Evolutionary conservation across 345 rosid species (phyloP).

Genomic region (Citrus cavaleriei): DNA sequence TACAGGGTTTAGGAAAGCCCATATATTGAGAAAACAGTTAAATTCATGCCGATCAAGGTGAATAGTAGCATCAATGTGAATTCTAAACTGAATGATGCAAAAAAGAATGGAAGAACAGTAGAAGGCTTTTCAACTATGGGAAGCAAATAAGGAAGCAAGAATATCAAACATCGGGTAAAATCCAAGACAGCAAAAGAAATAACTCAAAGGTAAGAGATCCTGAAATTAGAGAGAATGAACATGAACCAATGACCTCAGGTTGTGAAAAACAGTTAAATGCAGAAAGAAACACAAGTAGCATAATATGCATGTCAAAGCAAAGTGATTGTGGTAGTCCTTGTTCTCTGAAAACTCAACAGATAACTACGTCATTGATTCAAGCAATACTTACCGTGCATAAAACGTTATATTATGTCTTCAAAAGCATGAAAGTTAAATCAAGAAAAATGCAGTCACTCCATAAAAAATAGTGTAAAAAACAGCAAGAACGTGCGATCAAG

Average conservation of each 20-base stretch:
- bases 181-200: not conserved
- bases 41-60: not conserved
- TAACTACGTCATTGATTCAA: not conserved
- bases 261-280: not conserved
- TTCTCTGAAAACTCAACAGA: not conserved
- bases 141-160: not conserved
- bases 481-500: not conserved
- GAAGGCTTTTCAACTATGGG: not conserved
- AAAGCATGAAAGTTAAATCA: not conserved
- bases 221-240: not conserved
- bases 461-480: not conserved
- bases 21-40: not conserved
- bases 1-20: not conserved
- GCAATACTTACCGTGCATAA: not conserved
- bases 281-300: not conserved
- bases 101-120: not conserved
- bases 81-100: not conserved
- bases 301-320: not conserved
- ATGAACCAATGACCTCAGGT: not conserved
- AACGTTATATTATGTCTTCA: not conserved
- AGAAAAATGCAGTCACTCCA: not conserved
- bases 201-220: not conserved
- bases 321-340: not conserved
- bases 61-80: not conserved
- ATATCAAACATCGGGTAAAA: not conserved